A percentile compares a stretch with the other conserved stretches of the same genome.
These are phyloP conservation scores for Fusarium sp. DNA, from an alignment of 2,329 filamentous ascomycete species.

Conservation along the genomic window DNA sequence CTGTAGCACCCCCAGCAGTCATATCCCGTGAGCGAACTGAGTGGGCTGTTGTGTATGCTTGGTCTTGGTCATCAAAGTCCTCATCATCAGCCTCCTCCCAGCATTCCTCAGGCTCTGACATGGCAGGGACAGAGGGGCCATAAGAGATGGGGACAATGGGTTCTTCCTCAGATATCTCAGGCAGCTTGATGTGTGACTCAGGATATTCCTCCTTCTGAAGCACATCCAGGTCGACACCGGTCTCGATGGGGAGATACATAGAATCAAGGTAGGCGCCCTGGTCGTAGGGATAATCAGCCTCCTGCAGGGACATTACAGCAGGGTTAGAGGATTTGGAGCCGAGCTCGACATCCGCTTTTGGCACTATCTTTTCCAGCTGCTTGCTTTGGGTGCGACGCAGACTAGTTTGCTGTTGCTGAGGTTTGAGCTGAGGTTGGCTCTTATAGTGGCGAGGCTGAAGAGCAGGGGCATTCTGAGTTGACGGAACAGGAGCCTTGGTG, in stretches of 20 bases:
- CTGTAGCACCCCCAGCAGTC: constrained; percentile 60
- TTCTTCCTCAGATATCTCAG: constrained; percentile 46
- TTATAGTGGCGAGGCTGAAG: constrained; percentile 58
- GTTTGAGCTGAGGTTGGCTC: constrained; percentile 62
- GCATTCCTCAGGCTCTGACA: constrained; percentile 68
- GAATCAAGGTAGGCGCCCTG: constrained; percentile 43
- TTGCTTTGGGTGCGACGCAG: constrained; percentile 57
- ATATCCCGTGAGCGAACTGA: constrained; percentile 76
- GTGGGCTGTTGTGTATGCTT: constrained; percentile 79
- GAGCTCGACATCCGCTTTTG: constrained; percentile 28
- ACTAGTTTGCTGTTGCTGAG: constrained; percentile 51
- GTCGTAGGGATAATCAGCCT: constrained; percentile 34
- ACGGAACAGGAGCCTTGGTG: constrained; percentile 23
- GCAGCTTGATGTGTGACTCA: constrained; percentile 41
- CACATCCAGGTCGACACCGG: constrained; percentile 35
- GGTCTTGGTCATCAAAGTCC: constrained; percentile 63
- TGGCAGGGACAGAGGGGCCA: constrained; percentile 37
- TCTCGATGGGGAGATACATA: constrained; percentile 38
- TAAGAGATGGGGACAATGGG: constrained; percentile 30
- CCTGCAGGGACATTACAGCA: constrained; percentile 17
- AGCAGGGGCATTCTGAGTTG: constrained; percentile 35
- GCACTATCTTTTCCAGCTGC: constrained; percentile 44
- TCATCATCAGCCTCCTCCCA: constrained; percentile 85
- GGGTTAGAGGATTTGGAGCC: constrained; percentile 9
- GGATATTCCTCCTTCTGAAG: constrained; percentile 37